Conservation (phyloP, 208 protist species). For the Acanthamoeba triangularis region DNA sequence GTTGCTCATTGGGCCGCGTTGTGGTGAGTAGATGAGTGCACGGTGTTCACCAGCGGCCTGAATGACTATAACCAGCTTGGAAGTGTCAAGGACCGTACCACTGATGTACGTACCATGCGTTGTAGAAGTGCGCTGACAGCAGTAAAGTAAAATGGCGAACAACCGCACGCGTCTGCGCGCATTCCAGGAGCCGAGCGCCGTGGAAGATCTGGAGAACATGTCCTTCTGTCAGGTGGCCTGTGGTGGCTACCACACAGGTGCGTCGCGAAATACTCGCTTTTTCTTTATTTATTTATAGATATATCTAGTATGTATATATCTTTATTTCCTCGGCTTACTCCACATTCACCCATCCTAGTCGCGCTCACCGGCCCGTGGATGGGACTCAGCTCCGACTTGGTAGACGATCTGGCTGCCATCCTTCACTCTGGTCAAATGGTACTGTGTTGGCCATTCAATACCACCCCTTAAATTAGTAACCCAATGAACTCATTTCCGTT, state of each 20-base stretch:
- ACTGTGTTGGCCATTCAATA: not conserved
- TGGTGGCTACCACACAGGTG: not conserved
- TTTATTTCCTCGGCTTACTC: not conserved
- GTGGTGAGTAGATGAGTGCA: not conserved
- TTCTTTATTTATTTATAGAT: not conserved
- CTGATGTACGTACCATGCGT: not conserved
- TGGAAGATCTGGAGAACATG: not conserved
- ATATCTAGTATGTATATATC: too few relatives aligned
- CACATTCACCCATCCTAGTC: not conserved
- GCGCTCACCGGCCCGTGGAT: slow-evolving; percentile 8
- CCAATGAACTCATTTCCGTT: not conserved
- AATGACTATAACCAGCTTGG: slow-evolving; percentile 36
- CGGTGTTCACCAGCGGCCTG: slow-evolving; percentile 22
- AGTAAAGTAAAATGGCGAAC: not conserved
- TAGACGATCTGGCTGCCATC: not conserved
- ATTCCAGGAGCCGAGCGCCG: not conserved
- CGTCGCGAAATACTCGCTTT: not conserved
- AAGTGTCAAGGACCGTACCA: not conserved
- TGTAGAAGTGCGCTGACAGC: not conserved
- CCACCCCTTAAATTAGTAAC: not conserved
- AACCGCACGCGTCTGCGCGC: not conserved
- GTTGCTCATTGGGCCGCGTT: not conserved
- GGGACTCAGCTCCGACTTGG: not conserved
- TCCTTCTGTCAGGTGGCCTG: slow-evolving; percentile 29
- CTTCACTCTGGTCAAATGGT: not conserved